Evolutionary conservation across 768 basidiomycete genomes (phyloP).

Genomic region (Trametes cingulata): DNA sequence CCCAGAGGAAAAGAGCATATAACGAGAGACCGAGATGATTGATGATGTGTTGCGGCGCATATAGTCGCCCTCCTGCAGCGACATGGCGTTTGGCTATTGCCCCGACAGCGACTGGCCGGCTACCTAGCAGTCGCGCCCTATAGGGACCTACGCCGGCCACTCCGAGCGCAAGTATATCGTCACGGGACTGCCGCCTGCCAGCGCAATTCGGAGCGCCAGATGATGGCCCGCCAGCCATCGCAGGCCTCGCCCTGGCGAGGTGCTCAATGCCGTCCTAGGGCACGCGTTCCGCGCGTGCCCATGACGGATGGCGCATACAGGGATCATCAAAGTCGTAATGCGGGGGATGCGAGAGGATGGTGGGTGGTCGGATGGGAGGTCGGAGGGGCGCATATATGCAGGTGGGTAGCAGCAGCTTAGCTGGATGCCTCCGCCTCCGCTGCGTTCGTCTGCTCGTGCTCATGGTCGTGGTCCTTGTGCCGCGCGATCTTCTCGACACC

Average conservation of each 20-base stretch:
- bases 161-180: background rate
- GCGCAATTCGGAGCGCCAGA: background rate
- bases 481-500: slow-evolving; percentile 54
- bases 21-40: background rate
- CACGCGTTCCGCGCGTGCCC: slow-evolving; percentile 15
- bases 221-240: background rate
- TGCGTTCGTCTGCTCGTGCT: slow-evolving; percentile 1
- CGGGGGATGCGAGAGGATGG: background rate
- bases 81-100: background rate
- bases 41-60: background rate
- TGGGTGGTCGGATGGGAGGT: background rate
- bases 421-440: slow-evolving; percentile 6
- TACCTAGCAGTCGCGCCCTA: background rate
- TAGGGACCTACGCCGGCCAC: slow-evolving; percentile 9
- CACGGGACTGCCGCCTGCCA: background rate
- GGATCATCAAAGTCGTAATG: slow-evolving; percentile 8
- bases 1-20: background rate
- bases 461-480: slow-evolving; percentile 34
- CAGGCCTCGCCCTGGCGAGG: slow-evolving; percentile 1
- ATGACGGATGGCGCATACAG: slow-evolving; percentile 1
- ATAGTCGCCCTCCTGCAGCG: background rate
- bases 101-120: background rate
- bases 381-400: background rate
- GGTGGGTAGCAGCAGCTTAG: background rate
- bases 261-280: background rate